Evolutionary conservation across 371 early-diverging fungal genomes (phyloP).

Genomic region (Apophysomyces trapeziformis): DNA sequence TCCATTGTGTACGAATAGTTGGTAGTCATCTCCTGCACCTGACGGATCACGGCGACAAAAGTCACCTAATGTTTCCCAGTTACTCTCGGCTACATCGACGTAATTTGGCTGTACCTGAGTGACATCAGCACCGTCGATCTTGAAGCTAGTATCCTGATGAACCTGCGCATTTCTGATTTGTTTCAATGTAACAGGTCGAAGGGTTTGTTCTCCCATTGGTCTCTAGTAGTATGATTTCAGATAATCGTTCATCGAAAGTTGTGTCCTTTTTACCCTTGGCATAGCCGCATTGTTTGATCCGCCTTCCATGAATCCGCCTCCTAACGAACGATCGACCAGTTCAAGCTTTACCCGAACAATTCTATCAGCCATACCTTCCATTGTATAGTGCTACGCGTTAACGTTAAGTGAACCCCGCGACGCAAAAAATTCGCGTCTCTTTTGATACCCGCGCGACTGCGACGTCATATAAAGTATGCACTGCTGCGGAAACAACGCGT

Average conservation of each 20-base stretch:
- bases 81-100: constrained; percentile 6
- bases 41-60: constrained; percentile 70
- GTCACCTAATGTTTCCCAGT: constrained; percentile 40
- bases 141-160: constrained; percentile 56
- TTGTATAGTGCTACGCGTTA: constrained; percentile 1
- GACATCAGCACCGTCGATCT: constrained; percentile 69
- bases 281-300: neutral
- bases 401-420: neutral
- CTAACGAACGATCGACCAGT: neutral
- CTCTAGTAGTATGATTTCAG: constrained; percentile 20
- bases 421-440: neutral
- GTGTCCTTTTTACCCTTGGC: neutral
- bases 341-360: neutral
- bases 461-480: too few species aligned
- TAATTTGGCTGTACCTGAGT: constrained; percentile 48
- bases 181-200: constrained; percentile 78
- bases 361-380: neutral
- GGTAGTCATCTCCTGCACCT: constrained; percentile 54
- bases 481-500: too few species aligned
- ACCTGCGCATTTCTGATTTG: constrained; percentile 58
- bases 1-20: constrained; percentile 68
- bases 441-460: too few species aligned
- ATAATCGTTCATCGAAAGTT: neutral
- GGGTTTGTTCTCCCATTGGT: constrained; percentile 46
- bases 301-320: neutral